These are phyloP conservation scores for Plantago ovata DNA, from an alignment of 257 asterid species.

Conservation along the genomic window DNA sequence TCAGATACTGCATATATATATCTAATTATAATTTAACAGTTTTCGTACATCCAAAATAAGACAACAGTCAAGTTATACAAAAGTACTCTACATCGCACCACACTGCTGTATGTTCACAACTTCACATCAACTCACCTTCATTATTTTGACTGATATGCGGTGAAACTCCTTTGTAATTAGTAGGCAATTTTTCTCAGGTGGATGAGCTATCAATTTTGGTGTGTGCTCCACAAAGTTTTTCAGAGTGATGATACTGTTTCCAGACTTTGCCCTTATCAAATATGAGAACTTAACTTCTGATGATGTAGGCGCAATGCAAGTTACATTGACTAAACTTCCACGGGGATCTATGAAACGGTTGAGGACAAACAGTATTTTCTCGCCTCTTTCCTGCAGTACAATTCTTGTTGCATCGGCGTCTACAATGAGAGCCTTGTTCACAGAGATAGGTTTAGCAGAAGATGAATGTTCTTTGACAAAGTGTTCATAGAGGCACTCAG, in stretches of 20 bases:
- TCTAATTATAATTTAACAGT: too few species aligned
- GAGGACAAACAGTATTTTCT: conserved; percentile 37
- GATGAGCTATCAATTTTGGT: conserved; percentile 8
- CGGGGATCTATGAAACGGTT: too few species aligned
- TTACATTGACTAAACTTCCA: conserved; percentile 43
- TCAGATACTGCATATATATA: too few species aligned
- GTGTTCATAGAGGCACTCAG: not conserved
- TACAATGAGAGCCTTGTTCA: not conserved
- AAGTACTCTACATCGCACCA: too few species aligned
- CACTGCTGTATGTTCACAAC: too few species aligned
- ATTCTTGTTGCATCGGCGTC: not conserved
- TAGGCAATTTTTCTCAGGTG: not conserved
- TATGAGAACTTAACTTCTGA: too few species aligned
- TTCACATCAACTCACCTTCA: too few species aligned
- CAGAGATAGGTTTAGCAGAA: not conserved
- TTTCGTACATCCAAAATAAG: too few species aligned
- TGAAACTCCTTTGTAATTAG: not conserved
- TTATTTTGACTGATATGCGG: too few species aligned
- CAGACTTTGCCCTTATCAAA: conserved; percentile 30
- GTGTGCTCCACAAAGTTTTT: conserved; percentile 32
- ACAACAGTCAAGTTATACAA: too few species aligned
- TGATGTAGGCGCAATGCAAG: too few species aligned
- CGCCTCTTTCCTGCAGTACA: not conserved
- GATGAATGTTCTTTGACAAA: not conserved
- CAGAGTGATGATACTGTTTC: conserved; percentile 38